phyloP scores from a whole-genome alignment of 257 asterid species.

The Misopates orontium region DNA sequence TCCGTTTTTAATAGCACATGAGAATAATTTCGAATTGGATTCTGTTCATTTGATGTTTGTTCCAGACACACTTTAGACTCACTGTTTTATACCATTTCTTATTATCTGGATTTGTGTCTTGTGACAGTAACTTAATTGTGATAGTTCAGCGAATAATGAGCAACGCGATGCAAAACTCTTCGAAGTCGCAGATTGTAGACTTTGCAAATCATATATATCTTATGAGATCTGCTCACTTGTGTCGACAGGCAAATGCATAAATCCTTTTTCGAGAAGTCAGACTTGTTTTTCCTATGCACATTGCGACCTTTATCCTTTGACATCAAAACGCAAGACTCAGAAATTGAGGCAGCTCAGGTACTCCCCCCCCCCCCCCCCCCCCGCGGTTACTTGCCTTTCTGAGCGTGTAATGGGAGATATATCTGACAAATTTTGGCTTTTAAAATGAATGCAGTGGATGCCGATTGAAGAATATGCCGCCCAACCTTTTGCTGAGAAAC shows the following conservation, averaged over 20 bases:
- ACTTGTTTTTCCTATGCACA: constrained; percentile 59
- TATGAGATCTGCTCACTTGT: background rate
- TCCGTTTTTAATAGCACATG: too few species aligned
- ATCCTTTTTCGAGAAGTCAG: constrained; percentile 60
- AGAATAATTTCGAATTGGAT: too few species aligned
- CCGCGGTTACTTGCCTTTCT: too few species aligned
- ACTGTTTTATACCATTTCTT: too few species aligned
- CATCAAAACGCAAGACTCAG: constrained; percentile 68
- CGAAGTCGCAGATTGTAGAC: background rate
- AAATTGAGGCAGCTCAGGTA: constrained; percentile 80
- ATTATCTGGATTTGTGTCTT: background rate
- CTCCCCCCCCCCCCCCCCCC: background rate
- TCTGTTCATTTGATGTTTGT: too few species aligned
- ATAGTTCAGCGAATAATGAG: background rate
- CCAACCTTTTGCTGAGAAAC: constrained; percentile 42
- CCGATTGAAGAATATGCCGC: constrained; percentile 64
- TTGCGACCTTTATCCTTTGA: constrained; percentile 58
- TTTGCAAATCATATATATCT: too few species aligned
- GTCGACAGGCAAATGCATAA: constrained; percentile 66
- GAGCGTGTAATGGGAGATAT: background rate
- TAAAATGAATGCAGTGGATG: constrained; percentile 58
- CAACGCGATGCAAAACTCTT: background rate
- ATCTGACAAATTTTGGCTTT: background rate
- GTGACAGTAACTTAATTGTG: background rate
- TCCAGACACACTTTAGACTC: too few species aligned